phyloP scores from a whole-genome alignment of 2,329 filamentous ascomycete species.

The Penicillium hordei region DNA sequence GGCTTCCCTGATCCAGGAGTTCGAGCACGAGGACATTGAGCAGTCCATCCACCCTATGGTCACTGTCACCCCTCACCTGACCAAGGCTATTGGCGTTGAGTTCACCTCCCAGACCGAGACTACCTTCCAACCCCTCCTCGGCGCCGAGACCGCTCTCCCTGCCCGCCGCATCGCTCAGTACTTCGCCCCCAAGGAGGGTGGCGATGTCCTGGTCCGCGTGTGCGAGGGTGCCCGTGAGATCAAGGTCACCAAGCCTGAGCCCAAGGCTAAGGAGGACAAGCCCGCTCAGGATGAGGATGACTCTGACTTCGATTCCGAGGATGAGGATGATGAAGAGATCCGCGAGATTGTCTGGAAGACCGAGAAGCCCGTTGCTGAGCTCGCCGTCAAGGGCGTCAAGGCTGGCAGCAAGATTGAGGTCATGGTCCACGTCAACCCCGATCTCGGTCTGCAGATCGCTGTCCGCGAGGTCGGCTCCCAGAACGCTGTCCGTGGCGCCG shows the following conservation, averaged over 20 bases:
- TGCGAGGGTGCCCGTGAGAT: conserved; percentile 88
- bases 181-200: conserved; percentile 71
- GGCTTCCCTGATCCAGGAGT: conserved; percentile 90
- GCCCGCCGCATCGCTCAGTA: conserved; percentile 83
- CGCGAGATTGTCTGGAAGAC: conserved; percentile 92
- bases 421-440: conserved; percentile 80
- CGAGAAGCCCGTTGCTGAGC: conserved; percentile 78
- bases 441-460: conserved; percentile 76
- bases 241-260: conserved; percentile 85
- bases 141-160: conserved; percentile 84
- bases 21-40: conserved; percentile 88
- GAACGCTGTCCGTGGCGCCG: conserved; percentile 70
- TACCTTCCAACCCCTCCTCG: conserved; percentile 76
- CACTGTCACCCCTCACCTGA: conserved; percentile 87
- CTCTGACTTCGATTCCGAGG: conserved; percentile 62
- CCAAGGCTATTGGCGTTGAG: conserved; percentile 84
- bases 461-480: conserved; percentile 84
- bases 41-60: conserved; percentile 95
- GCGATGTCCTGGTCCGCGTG: conserved; percentile 83
- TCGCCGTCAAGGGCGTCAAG: conserved; percentile 78
- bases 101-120: conserved; percentile 62
- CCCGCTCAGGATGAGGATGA: conserved; percentile 61
- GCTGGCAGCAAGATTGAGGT: conserved; percentile 90
- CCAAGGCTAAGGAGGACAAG: conserved; percentile 65
- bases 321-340: conserved; percentile 75